Evolutionary conservation across 345 rosid genomes (phyloP), one percentile per base, ranked within the genome.

Genomic region (Acer campestre): DNA sequence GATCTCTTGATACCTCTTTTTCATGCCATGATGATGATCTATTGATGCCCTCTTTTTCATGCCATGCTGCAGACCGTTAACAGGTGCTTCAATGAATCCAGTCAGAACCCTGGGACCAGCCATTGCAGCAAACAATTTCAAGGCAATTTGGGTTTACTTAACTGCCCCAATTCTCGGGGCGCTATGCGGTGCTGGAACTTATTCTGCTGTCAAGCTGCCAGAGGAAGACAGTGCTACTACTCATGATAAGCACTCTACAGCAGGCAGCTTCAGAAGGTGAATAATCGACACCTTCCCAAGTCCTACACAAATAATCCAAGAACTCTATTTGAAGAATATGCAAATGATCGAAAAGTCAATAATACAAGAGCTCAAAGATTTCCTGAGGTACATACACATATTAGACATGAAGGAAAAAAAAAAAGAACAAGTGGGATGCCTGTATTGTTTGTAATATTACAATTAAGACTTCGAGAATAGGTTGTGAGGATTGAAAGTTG

Each of bases 41-140:
- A 27, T 25, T 5, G 20, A 55, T n/a, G 55, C 29, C 29, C 63
- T 23, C 53, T 10, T 40, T 22, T 56, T 75, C 17, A 4, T 72
- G 35, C 16, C 22, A n/a, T 44, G 59, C 20, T 73, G 76, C 92
- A 93, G 95, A 74, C 88, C 90, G 6, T 70, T 89, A 68, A 91
- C 98, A 10, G 93, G 95, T 14, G 98, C 89, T 56, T 92, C 95
- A 1, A 92, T 95, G 98, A 95, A 95, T 80, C 98, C 98, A 3
- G 97, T 84, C 38, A 88, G 98, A 84, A 95, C 97, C 66, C 58
- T 90, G 55, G 97, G 97, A 14, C 98, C 98, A 49, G 98, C 98
- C 6, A 76, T 93, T 67, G 98, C 95, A 46, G 93, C 89, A 77
- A 94, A 90, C 80, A 95, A 92, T 83, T 95, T 81, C 84, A 87